phyloP scores from a whole-genome alignment of 2,329 filamentous ascomycete species.

The Xylaria hypoxylon region DNA sequence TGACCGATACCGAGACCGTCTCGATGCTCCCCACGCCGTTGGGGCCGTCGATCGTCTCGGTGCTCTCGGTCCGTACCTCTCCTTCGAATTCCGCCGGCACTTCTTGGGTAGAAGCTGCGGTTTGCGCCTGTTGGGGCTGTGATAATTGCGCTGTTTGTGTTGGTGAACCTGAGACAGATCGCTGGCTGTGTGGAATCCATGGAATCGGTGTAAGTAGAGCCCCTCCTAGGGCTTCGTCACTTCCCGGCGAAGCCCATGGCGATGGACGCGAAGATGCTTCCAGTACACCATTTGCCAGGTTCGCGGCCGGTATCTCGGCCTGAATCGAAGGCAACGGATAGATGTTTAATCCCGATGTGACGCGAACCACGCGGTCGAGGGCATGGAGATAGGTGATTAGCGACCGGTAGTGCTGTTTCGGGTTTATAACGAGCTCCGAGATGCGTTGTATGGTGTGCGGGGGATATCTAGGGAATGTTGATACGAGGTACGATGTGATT shows the following conservation, averaged over 20 bases:
- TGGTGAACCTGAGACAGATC: constrained; percentile 41
- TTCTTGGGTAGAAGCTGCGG: constrained; percentile 46
- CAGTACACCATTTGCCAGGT: constrained; percentile 71
- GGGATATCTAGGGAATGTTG: constrained; percentile 77
- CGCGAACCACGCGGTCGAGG: constrained; percentile 88
- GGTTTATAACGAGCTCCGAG: constrained; percentile 83
- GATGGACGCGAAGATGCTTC: constrained; percentile 56
- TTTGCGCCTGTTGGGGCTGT: constrained; percentile 37
- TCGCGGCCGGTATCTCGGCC: constrained; percentile 66
- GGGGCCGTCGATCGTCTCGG: constrained; percentile 83
- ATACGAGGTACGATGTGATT: constrained; percentile 70
- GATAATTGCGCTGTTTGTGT: constrained; percentile 29
- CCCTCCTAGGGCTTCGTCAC: constrained; percentile 89
- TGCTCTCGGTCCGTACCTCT: constrained; percentile 77
- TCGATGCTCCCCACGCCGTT: constrained; percentile 84
- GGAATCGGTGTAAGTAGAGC: constrained; percentile 93
- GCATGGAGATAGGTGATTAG: constrained; percentile 89
- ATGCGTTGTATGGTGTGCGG: constrained; percentile 95
- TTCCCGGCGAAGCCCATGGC: constrained; percentile 68
- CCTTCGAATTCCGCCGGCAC: constrained; percentile 61
- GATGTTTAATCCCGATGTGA: constrained; percentile 81
- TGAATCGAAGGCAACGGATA: constrained; percentile 84
- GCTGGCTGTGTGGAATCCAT: constrained; percentile 70
- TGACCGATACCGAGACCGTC: constrained; percentile 81
- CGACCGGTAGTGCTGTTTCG: constrained; percentile 81